Evolutionary conservation across 2,329 filamentous ascomycete species (phyloP).

Genomic region (Curvularia hawaiiensis): DNA sequence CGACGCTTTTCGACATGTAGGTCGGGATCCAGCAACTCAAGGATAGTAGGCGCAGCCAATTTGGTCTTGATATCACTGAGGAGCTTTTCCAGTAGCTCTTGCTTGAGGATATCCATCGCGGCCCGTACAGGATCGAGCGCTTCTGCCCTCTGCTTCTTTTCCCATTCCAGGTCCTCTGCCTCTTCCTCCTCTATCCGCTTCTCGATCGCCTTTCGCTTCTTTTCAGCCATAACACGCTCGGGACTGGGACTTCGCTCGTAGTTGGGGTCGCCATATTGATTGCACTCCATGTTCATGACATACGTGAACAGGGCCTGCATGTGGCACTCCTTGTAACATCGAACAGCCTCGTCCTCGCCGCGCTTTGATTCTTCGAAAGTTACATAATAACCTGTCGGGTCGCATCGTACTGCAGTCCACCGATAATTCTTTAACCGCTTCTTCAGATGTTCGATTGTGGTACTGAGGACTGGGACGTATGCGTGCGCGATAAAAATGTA

Average conservation of each 20-base stretch:
- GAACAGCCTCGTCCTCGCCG: constrained; percentile 79
- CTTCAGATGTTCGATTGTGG: constrained; percentile 87
- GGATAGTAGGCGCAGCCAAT: constrained; percentile 79
- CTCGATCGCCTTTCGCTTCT: constrained; percentile 67
- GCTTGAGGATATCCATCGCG: constrained; percentile 76
- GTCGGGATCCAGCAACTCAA: constrained; percentile 80
- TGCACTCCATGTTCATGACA: constrained; percentile 86
- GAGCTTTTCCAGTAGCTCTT: constrained; percentile 84
- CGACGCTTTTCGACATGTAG: constrained; percentile 81
- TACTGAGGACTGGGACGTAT: constrained; percentile 83
- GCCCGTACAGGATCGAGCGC: constrained; percentile 90
- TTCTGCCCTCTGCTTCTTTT: constrained; percentile 84
- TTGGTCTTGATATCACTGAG: constrained; percentile 88
- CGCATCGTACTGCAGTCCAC: constrained; percentile 81
- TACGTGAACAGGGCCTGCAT: constrained; percentile 90
- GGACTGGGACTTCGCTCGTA: constrained; percentile 62
- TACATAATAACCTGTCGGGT: constrained; percentile 87
- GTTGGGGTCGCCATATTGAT: constrained; percentile 68
- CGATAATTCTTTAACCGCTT: constrained; percentile 84
- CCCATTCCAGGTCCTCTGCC: constrained; percentile 82
- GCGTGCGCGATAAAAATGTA: constrained; percentile 90
- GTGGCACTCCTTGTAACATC: constrained; percentile 79
- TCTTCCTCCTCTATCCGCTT: constrained; percentile 73
- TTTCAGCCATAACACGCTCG: constrained; percentile 54
- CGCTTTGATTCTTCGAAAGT: constrained; percentile 80